Conservation (phyloP, 805 yeast genomes). For the Saturnispora kantuleensis region DNA sequence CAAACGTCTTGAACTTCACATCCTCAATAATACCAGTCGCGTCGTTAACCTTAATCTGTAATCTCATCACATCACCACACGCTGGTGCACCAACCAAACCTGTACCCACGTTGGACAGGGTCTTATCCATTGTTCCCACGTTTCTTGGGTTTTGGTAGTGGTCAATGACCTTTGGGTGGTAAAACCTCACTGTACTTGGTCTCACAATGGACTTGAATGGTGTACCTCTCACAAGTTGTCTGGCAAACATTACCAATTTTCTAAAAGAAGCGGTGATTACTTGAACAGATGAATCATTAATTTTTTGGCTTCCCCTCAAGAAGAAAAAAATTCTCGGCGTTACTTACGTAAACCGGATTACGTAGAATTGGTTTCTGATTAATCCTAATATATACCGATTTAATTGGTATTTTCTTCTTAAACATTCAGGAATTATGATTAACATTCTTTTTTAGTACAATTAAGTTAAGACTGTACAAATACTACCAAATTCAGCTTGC, state of each 20-base stretch:
- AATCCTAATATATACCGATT: no score
- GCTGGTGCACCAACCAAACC: conserved; percentile 99
- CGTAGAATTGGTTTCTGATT: no score
- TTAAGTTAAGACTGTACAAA: no score
- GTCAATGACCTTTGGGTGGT: conserved; percentile 90
- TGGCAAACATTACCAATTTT: conserved; percentile 1
- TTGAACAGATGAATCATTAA: not conserved
- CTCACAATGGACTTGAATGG: no score
- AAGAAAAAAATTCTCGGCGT: not conserved
- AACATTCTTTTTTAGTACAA: no score
- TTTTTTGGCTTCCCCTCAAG: not conserved
- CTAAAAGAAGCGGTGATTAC: no score
- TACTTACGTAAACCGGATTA: no score
- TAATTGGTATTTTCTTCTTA: no score
- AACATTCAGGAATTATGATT: no score
- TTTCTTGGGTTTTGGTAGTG: conserved; percentile 96
- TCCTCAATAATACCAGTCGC: conserved; percentile 85
- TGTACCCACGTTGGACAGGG: conserved; percentile 72
- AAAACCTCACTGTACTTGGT: conserved; percentile 23
- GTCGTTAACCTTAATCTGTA: conserved; percentile 89
- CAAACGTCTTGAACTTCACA: conserved; percentile 96
- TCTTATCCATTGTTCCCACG: conserved; percentile 86
- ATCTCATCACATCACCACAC: conserved; percentile 97
- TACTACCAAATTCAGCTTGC: no score
- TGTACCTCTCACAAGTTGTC: not conserved